These are phyloP conservation scores for Claviceps digitariae DNA, from an alignment of 2,329 filamentous ascomycete species.

Conservation along the genomic window DNA sequence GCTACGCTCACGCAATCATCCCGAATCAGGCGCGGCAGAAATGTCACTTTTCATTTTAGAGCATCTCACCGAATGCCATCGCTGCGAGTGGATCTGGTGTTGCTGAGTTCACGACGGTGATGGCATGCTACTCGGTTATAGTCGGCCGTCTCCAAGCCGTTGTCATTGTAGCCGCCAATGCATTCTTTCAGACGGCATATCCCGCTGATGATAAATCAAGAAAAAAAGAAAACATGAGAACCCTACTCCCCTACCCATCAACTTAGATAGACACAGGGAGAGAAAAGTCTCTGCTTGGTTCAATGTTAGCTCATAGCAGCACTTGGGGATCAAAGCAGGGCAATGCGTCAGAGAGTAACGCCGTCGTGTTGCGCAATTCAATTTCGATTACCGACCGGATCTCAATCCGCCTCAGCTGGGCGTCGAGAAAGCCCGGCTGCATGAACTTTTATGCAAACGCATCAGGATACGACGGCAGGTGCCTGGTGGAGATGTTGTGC, in stretches of 20 bases:
- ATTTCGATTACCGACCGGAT: background rate
- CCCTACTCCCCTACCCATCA: background rate
- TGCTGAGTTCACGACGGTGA: background rate
- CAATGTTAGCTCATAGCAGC: background rate
- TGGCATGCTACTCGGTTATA: background rate
- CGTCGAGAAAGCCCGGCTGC: background rate
- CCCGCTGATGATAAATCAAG: no score
- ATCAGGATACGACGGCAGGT: background rate
- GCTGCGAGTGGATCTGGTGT: background rate
- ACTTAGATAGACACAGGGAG: background rate
- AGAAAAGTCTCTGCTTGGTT: background rate
- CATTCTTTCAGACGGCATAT: no score
- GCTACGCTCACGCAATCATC: background rate
- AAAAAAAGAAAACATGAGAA: background rate
- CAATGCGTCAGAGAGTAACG: background rate
- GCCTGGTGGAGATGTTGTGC: background rate
- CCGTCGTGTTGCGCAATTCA: background rate
- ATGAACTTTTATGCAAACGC: background rate
- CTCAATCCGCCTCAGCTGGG: background rate
- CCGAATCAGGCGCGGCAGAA: background rate
- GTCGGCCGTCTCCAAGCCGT: background rate
- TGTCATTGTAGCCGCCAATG: background rate
- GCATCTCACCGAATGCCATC: background rate
- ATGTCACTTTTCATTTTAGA: background rate
- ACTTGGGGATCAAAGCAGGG: background rate